Evolutionary conservation across 352 stramenopile genomes (phyloP).

Genomic region (Plasmopara halstedii): DNA sequence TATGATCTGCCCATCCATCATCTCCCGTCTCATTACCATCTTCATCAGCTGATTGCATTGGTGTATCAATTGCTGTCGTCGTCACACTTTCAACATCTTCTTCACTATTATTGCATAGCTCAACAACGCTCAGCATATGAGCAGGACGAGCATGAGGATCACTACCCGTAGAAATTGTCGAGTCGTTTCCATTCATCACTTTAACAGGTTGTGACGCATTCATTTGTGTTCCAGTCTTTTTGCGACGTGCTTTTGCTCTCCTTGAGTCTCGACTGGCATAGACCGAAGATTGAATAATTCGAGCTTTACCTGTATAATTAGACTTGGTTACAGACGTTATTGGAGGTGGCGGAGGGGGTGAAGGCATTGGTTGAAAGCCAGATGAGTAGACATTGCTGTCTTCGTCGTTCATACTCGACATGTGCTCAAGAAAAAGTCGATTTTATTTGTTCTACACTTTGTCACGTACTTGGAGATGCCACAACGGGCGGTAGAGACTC

Average conservation of each 20-base stretch:
- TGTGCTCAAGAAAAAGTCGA: constrained; percentile 6
- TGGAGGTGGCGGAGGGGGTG: constrained; percentile 7
- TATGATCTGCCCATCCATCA: constrained; percentile 79
- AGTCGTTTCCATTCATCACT: background rate
- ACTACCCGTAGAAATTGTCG: background rate
- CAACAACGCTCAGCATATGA: constrained; percentile 74
- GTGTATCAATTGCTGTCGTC: constrained; percentile 25
- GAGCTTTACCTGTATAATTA: constrained; percentile 28
- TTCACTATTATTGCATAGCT: constrained; percentile 61
- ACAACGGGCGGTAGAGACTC: too few species aligned
- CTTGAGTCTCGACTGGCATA: constrained; percentile 19
- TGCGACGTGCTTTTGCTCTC: constrained; percentile 7
- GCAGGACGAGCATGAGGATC: constrained; percentile 11
- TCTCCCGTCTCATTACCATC: constrained; percentile 37
- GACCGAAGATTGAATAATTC: constrained; percentile 25
- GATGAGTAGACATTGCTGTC: constrained; percentile 21
- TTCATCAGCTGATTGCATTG: constrained; percentile 26
- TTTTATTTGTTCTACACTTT: constrained; percentile 2
- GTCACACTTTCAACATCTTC: constrained; percentile 31
- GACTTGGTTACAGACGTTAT: constrained; percentile 2
- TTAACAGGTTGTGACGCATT: background rate
- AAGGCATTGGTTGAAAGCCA: constrained; percentile 12
- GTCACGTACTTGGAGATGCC: constrained; percentile 5
- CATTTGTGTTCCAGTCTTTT: constrained; percentile 9
- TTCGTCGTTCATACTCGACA: constrained; percentile 20